phyloP scores from a whole-genome alignment of 2,329 filamentous ascomycete species.

The Colletotrichum somersetense region DNA sequence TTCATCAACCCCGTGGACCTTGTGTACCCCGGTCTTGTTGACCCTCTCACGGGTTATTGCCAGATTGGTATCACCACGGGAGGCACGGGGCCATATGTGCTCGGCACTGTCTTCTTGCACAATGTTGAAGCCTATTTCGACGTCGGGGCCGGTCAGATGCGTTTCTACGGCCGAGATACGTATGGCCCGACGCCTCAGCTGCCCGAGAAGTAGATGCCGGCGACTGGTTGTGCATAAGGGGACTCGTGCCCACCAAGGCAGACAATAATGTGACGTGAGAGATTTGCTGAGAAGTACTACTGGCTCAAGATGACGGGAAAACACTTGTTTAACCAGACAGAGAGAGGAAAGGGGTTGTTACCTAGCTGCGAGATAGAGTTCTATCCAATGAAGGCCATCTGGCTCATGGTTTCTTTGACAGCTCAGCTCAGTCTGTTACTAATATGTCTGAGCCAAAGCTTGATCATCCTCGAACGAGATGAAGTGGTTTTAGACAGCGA shows the following conservation, averaged over 20 bases:
- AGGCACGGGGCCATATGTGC: slow-evolving; percentile 60
- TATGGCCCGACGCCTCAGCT: slow-evolving; percentile 37
- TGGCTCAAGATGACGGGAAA: background rate
- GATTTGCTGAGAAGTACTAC: slow-evolving; percentile 10
- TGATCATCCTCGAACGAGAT: background rate
- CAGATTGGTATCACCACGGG: slow-evolving; percentile 61
- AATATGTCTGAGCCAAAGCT: background rate
- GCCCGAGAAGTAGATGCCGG: slow-evolving; percentile 13
- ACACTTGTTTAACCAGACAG: slow-evolving; percentile 22
- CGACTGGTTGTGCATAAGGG: background rate
- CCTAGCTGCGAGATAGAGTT: slow-evolving; percentile 31
- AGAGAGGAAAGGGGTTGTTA: slow-evolving; percentile 19
- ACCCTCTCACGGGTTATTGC: slow-evolving; percentile 62
- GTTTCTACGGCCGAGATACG: slow-evolving; percentile 53
- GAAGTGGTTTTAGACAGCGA: background rate
- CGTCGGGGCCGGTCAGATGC: slow-evolving; percentile 60
- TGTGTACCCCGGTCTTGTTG: slow-evolving; percentile 58
- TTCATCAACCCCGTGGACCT: slow-evolving; percentile 63
- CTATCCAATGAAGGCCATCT: slow-evolving; percentile 28
- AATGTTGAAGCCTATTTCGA: slow-evolving; percentile 65
- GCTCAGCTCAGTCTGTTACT: too few relatives aligned
- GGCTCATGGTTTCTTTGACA: slow-evolving; percentile 17
- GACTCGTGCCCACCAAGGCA: background rate
- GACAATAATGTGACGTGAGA: background rate
- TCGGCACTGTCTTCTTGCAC: slow-evolving; percentile 64